Conservation (phyloP, 345 rosid species). For the Eucalyptus virginea region DNA sequence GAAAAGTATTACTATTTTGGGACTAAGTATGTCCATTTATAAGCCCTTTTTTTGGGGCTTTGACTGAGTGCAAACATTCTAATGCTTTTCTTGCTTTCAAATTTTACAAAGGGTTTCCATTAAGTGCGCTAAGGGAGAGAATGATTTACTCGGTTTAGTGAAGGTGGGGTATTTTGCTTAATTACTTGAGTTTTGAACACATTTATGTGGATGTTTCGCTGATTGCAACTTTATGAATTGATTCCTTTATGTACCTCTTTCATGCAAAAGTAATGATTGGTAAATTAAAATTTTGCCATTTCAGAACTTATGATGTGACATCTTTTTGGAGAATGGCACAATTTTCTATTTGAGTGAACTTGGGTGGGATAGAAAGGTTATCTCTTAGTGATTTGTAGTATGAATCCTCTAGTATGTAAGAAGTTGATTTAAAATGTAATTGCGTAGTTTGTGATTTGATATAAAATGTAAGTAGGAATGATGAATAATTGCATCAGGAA, state of each 20-base stretch:
- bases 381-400: background rate
- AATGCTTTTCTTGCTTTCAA: no score
- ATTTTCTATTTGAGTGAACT: background rate
- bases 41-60: no score
- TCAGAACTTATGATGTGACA: background rate
- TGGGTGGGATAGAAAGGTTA: background rate
- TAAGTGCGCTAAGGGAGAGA: conserved; percentile 44
- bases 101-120: background rate
- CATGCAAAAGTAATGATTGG: background rate
- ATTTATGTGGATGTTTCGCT: background rate
- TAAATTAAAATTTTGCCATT: background rate
- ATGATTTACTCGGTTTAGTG: conserved; percentile 89
- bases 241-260: background rate
- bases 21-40: no score
- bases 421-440: background rate
- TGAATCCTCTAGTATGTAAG: background rate
- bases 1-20: no score
- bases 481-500: background rate
- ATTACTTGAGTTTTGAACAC: background rate
- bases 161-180: conserved; percentile 43
- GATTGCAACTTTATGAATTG: background rate
- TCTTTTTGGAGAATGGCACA: background rate
- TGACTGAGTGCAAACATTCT: no score
- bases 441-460: background rate
- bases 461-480: background rate